Base-by-base conservation (phyloP, 129 eudicot species). In the Helichrysum umbraculigerum region DNA sequence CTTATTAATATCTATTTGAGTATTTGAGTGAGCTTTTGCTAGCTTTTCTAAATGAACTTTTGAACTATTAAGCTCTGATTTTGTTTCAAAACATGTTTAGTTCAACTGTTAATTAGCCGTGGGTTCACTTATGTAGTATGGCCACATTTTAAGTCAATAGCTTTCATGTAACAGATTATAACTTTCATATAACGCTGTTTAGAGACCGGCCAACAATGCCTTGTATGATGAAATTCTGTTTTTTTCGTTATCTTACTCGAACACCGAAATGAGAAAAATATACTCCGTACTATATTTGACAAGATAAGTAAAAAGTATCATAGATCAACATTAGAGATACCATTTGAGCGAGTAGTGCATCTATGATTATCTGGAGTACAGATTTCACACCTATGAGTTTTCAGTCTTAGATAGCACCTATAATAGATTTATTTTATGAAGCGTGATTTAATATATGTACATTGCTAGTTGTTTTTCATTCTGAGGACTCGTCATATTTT, bases 281-380 rank as follows among this genome's bases (percentile, higher is more conserved):
- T 78, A 70, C n/a, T n/a, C n/a, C n/a, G n/a, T n/a, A n/a, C 61
- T 47, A 51, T 57, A 42, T 74, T 47, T 68, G 50, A 63, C 42
- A 44, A 41, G 11, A 37, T 33, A 28, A 32, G 37, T 25, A 54
- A 70, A 22, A 70, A n/a, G 42, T 37, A 41, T 60, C 29, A 70
- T 60, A 70, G 28, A 20, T 4, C 39, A 34, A 56, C 4, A 21
- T 21, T 5, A 11, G 17, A 14, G 51, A 41, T 15, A 57, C 54
- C 72, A 30, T 21, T 11, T 41, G 47, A 41, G 2, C 47, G 47
- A 41, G 14, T 39, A 39, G 47, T 39, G 9, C 47, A 9, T 12
- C 47, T 63, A 63, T 62, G 65, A 37, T 63, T 12, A 33, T 21
- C 33, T 77, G 42, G 17, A 32, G 10, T 21, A 41, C 33, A 54